Evolutionary conservation across 75 land plant species (phyloP).

Genomic region (Sequoiadendron giganteum): DNA sequence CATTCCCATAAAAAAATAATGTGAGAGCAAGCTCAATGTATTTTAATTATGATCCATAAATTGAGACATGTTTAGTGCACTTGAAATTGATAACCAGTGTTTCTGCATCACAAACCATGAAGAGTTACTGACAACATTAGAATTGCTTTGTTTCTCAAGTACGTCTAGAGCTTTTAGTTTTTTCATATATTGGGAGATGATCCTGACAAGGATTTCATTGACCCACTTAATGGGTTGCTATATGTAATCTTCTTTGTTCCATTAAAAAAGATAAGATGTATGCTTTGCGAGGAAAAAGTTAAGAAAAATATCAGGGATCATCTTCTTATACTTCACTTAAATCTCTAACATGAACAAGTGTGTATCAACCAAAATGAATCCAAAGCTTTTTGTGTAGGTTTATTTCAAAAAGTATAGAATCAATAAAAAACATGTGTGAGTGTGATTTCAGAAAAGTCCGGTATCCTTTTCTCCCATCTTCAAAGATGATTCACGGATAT

Average conservation of each 20-base stretch:
- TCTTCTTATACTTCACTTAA: neutral
- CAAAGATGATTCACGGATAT: neutral
- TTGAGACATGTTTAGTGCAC: neutral
- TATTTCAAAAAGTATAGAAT: neutral
- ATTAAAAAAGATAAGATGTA: neutral
- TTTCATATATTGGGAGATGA: neutral
- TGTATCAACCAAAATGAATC: neutral
- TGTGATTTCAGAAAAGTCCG: neutral
- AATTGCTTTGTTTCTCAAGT: neutral
- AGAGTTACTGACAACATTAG: neutral
- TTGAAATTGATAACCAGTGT: neutral
- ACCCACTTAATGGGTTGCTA: neutral
- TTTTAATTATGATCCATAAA: neutral
- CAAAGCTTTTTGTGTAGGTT: neutral
- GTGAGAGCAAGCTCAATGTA: neutral
- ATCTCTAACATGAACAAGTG: neutral
- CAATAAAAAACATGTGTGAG: neutral
- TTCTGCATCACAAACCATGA: neutral
- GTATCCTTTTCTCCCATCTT: neutral
- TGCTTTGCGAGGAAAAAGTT: neutral
- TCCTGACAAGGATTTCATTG: neutral
- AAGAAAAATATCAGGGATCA: neutral
- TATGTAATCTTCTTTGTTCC: neutral
- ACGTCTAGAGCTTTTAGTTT: neutral
- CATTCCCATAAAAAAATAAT: neutral